phyloP scores from a whole-genome alignment of 345 rosid genomes.

The Ceriops decandra region DNA sequence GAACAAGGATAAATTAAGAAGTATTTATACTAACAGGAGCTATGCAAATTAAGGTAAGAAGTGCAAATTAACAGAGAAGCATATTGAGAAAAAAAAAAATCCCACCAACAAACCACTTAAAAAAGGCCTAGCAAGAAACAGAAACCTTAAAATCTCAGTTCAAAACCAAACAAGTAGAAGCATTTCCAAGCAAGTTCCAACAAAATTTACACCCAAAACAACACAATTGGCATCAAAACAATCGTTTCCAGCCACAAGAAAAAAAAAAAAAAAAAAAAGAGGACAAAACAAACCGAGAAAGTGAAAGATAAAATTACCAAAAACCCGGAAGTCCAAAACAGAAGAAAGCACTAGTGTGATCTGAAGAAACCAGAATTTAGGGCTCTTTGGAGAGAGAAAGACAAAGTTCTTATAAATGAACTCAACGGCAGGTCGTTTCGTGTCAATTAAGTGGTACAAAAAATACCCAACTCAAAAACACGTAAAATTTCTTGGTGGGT shows the following conservation, averaged over 20 bases:
- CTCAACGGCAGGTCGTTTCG: slow-evolving; percentile 20
- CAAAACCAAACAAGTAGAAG: not conserved
- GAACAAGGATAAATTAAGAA: not conserved
- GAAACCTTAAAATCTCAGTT: not conserved
- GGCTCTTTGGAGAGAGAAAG: slow-evolving; percentile 26
- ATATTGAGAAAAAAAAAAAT: not conserved
- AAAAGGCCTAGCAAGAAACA: slow-evolving; percentile 23
- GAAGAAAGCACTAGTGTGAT: slow-evolving; percentile 31
- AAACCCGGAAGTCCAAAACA: slow-evolving; percentile 16
- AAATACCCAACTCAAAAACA: not conserved
- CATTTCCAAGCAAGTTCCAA: slow-evolving; percentile 13
- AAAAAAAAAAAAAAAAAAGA: not conserved
- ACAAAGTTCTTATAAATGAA: not conserved
- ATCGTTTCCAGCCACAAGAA: slow-evolving; percentile 22
- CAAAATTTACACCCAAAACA: slow-evolving; percentile 17
- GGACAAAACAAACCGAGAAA: not conserved
- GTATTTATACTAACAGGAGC: slow-evolving; percentile 6
- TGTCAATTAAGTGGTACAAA: slow-evolving; percentile 5
- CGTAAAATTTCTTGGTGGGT: not conserved
- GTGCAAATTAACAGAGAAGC: slow-evolving; percentile 1
- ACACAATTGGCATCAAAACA: slow-evolving; percentile 11
- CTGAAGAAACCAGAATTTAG: slow-evolving; percentile 31
- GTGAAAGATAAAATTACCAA: slow-evolving; percentile 17
- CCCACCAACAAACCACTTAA: not conserved
- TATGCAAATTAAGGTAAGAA: slow-evolving; percentile 5